These are phyloP conservation scores for Cicer cuneatum DNA, from an alignment of 306 rosid genomes.

Conservation along the genomic window DNA sequence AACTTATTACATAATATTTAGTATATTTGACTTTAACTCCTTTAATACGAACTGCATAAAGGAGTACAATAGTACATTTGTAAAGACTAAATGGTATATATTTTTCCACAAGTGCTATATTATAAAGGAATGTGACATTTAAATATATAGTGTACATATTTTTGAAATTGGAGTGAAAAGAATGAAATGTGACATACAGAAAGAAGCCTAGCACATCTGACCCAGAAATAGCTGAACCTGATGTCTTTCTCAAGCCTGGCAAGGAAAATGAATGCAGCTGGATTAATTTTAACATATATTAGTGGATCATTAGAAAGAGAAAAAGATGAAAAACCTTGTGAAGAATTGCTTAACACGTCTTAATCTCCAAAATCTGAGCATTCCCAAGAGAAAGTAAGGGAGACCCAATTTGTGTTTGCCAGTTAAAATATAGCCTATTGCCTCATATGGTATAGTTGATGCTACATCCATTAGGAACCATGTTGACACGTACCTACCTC, in stretches of 20 bases:
- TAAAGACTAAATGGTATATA: no score
- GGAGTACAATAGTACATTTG: no score
- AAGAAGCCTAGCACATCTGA: constrained; percentile 82
- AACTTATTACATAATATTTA: no score
- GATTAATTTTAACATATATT: constrained; percentile 5
- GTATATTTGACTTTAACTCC: no score
- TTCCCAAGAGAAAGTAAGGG: constrained; percentile 65
- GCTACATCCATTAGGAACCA: constrained; percentile 95
- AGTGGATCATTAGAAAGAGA: background rate
- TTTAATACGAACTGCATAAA: no score
- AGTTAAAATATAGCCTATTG: constrained; percentile 55
- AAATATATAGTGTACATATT: background rate
- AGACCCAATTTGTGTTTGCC: constrained; percentile 63
- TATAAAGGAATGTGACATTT: no score
- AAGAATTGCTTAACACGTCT: constrained; percentile 80
- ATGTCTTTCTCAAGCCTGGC: constrained; percentile 96
- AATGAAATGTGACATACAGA: constrained; percentile 56
- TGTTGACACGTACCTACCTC: constrained; percentile 76
- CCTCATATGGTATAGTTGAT: constrained; percentile 83
- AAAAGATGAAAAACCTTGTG: constrained; percentile 63
- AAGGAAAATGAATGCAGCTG: constrained; percentile 36
- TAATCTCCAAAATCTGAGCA: constrained; percentile 87
- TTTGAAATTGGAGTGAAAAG: constrained; percentile 4
- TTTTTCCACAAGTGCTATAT: no score
- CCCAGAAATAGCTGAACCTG: constrained; percentile 87